Conservation (phyloP, 2,329 filamentous ascomycete species). For the Alternaria dauci region DNA sequence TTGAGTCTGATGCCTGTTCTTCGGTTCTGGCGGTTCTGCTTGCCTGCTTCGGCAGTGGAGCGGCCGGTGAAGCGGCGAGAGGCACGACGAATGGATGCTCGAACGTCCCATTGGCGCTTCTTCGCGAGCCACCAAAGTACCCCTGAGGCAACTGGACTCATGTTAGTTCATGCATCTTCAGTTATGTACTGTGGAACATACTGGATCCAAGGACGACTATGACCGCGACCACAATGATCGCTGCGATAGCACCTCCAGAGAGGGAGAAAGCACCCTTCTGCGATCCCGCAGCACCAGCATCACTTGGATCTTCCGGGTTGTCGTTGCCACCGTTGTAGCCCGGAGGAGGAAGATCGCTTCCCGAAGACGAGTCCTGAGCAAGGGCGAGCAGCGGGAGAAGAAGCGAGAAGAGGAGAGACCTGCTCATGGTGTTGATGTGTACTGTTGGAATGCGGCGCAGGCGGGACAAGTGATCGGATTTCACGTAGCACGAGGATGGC, state of each 20-base stretch:
- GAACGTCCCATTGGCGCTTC: constrained; percentile 83
- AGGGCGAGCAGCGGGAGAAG: constrained; percentile 41
- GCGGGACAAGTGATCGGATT: constrained; percentile 24
- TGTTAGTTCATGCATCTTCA: constrained; percentile 20
- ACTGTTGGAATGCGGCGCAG: constrained; percentile 23
- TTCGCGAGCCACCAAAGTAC: constrained; percentile 81
- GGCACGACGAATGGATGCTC: constrained; percentile 74
- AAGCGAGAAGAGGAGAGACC: constrained; percentile 33
- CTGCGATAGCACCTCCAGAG: constrained; percentile 74
- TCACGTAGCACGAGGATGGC: constrained; percentile 43
- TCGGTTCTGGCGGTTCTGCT: constrained; percentile 45
- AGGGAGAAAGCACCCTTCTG: constrained; percentile 68
- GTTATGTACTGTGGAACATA: constrained; percentile 53
- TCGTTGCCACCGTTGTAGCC: constrained; percentile 51
- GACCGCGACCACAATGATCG: constrained; percentile 77
- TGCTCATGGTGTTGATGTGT: constrained; percentile 36
- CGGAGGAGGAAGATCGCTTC: constrained; percentile 33
- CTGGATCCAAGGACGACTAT: constrained; percentile 69
- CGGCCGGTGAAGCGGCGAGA: constrained; percentile 57
- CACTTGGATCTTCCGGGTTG: constrained; percentile 45
- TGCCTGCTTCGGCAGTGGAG: constrained; percentile 31
- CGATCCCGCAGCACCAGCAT: constrained; percentile 71
- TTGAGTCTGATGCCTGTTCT: constrained; percentile 48
- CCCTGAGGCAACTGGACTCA: constrained; percentile 65
- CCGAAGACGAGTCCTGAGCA: constrained; percentile 36